A percentile compares a stretch with the other conserved stretches of the same genome.
phyloP scores from a whole-genome alignment of 192 early-diverging fungal species.

The Funneliformis mosseae region DNA sequence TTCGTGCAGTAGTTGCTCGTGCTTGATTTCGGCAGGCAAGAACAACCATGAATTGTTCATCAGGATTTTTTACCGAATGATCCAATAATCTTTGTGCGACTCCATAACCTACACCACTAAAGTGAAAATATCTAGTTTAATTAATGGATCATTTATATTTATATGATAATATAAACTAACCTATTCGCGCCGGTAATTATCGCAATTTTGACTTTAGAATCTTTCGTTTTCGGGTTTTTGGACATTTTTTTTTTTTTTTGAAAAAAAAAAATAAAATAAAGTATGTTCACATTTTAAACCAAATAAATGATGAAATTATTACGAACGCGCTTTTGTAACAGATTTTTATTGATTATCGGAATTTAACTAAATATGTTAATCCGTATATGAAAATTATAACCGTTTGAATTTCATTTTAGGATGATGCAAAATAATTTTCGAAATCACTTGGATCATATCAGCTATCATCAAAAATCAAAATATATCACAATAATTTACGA shows the following conservation, averaged over 20 bases:
- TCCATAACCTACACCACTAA: slow-evolving; percentile 55
- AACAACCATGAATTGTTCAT: slow-evolving; percentile 40
- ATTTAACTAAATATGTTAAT: no score
- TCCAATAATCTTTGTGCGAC: slow-evolving; percentile 53
- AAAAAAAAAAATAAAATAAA: no score
- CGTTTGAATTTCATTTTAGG: neutral
- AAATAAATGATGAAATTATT: no score
- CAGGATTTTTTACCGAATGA: slow-evolving; percentile 32
- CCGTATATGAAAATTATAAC: no score
- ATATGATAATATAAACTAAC: neutral
- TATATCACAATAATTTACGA: neutral
- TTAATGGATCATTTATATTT: neutral
- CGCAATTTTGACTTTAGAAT: neutral
- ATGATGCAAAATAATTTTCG: neutral
- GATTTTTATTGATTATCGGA: no score
- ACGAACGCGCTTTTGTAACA: no score
- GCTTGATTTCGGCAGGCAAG: slow-evolving; percentile 56
- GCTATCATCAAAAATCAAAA: neutral
- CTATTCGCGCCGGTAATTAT: slow-evolving; percentile 30
- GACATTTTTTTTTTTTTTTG: neutral
- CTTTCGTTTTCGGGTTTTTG: neutral
- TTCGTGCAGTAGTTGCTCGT: slow-evolving; percentile 47
- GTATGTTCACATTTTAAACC: no score
- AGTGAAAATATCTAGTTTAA: neutral
- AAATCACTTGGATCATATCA: neutral